These are phyloP conservation scores for Penicillium sp. DNA, from an alignment of 2,329 filamentous ascomycete genomes.

Conservation along the genomic window DNA sequence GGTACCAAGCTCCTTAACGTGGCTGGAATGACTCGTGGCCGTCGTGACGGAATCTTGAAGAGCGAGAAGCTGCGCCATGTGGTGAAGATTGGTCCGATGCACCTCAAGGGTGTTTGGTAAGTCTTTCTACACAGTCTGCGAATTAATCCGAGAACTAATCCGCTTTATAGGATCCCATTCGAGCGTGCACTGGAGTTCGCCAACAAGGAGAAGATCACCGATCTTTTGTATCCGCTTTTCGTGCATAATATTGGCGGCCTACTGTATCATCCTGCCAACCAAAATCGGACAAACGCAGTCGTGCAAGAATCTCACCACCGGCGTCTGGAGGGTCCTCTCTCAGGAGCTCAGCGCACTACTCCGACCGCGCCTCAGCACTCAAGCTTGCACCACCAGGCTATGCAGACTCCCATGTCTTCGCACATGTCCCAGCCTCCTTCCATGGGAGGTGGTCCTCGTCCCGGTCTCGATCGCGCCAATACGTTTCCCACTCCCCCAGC, in stretches of 20 bases:
- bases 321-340: conserved; percentile 64
- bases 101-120: conserved; percentile 95
- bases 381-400: conserved; percentile 66
- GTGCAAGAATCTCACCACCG: conserved; percentile 82
- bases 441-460: conserved; percentile 65
- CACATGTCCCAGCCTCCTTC: conserved; percentile 71
- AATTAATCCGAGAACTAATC: neutral
- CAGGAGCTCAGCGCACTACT: conserved; percentile 63
- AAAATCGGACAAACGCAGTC: conserved; percentile 79
- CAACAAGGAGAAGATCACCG: conserved; percentile 99
- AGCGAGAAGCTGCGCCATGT: conserved; percentile 97
- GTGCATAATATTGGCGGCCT: conserved; percentile 96
- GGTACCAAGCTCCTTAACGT: conserved; percentile 97
- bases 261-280: conserved; percentile 87
- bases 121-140: conserved; percentile 40
- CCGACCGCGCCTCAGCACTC: conserved; percentile 71
- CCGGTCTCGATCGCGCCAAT: conserved; percentile 80
- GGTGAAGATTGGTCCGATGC: conserved; percentile 99
- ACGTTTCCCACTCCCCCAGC: conserved; percentile 94
- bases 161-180: conserved; percentile 81
- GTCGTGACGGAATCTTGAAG: conserved; percentile 94
- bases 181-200: conserved; percentile 97
- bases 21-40: conserved; percentile 94
- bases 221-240: conserved; percentile 91
- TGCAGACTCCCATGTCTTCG: conserved; percentile 65